A percentile compares a stretch with the other conserved stretches of the same genome.
Evolutionary conservation across 495 filamentous ascomycete species (phyloP).

Genomic region (Neurospora tetrasperma): DNA sequence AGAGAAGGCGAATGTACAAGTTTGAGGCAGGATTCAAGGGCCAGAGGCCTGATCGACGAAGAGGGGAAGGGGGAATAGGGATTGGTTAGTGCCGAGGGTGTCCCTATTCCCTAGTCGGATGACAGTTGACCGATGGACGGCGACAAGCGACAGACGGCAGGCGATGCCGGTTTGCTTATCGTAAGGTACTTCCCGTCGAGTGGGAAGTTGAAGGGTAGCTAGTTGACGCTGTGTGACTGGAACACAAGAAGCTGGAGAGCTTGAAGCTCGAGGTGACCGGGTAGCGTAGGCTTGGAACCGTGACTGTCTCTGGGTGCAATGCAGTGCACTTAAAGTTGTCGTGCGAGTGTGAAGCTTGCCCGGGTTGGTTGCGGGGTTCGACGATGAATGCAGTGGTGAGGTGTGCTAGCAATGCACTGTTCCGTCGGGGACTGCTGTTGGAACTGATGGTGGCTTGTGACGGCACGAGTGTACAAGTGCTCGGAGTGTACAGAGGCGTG

Average conservation of each 20-base stretch:
- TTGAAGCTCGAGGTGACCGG: neutral
- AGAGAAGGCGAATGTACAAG: neutral
- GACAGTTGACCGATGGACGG: conserved; percentile 17
- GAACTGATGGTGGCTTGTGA: neutral
- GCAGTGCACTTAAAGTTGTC: neutral
- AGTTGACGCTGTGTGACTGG: neutral
- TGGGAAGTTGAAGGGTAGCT: neutral
- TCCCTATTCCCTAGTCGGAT: conserved; percentile 11
- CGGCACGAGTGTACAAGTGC: neutral
- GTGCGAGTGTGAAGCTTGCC: neutral
- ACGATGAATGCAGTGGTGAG: neutral
- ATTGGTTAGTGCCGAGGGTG: conserved; percentile 2
- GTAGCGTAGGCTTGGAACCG: neutral
- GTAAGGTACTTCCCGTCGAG: neutral
- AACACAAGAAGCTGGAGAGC: neutral
- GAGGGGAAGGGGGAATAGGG: neutral
- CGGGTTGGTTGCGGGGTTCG: neutral
- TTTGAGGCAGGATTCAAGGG: neutral
- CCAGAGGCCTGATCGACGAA: neutral
- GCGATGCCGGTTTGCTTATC: neutral
- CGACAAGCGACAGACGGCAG: conserved; percentile 5
- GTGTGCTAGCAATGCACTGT: neutral
- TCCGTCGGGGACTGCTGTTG: neutral
- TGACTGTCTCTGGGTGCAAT: neutral
- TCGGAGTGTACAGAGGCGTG: neutral